Evolutionary conservation across 208 protist species (phyloP), one percentile per base, ranked within the genome.

Genomic region (Crithidia expoeki): DNA sequence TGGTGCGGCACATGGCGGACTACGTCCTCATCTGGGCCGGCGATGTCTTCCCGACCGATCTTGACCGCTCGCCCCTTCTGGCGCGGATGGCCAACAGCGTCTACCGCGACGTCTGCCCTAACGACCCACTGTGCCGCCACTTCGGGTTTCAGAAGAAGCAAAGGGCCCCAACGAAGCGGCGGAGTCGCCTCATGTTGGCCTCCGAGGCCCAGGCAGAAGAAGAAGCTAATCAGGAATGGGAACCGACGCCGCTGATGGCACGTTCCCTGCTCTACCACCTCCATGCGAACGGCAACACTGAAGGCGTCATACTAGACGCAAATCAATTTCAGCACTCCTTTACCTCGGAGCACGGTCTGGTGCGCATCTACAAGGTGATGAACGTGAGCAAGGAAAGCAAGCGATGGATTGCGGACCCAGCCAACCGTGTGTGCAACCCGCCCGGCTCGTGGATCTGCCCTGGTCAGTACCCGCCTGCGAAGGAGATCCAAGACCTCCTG

Each of bases 281-380:
- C 51, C 79, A 84, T 57, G 62, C 46, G 27, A 46, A 53, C 53
- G 51, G 59, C 12, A 36, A 30, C 0, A n/a, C 32, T 28, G 21
- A 4, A 4, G 67, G 51, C 17, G 59, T 79, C 23, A 1, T n/a
- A 38, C 30, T 79, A 16, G 63, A 76, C 27, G 60, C 58, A 14
- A 55, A 51, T 7, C 47, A 85, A 23, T 92, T 94, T 42, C 75
- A 97, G 55, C 83, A 97, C 38, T 95, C 90, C 17, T 99, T 96
- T 86, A 97, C 94, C 2, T 97, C 98, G 17, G 59, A 89, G 25
- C 94, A 99, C 81, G 98, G 98, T 79, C 85, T 99, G 28, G 97
- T 99, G 44, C 87, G 98, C 71, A 97, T 99, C 67, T 99, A 98
- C 86, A 96, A 94, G 74, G 98, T 99, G 27, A 86, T 94, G 72